Evolutionary conservation across 345 rosid species (phyloP), one percentile per base, ranked within the genome.

Genomic region (Dimocarpus longan): DNA sequence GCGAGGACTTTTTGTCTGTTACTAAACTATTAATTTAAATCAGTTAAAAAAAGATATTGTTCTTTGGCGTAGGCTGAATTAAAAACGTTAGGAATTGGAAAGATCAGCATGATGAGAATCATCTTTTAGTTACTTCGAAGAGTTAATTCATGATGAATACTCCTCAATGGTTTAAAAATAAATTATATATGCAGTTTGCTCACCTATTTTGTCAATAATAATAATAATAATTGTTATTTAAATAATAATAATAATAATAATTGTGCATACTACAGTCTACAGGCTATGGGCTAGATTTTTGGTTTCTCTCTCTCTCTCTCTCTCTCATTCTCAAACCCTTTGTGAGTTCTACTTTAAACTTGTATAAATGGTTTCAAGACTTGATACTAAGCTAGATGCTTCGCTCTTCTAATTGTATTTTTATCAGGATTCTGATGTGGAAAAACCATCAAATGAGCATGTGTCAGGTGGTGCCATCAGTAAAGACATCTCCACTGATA

Each of bases 351-450:
- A 37, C 43, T 28, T 46, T 3, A n/a, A 12, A 64, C 64, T 21
- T 52, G 19, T 8, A 10, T 54, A 24, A 39, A 54, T 76, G 68
- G 40, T 60, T 11, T 32, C 67, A 43, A 8, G 13, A 16, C 66
- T 21, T 66, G 56, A 26, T 60, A 19, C 6, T 50, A 28, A 52
- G 52, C 24, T 46, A 32, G 46, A 67, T 75, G 13, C 22, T 37
- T 73, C 69, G 8, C 22, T 54, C 18, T 59, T 75, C 21, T 24
- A 64, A 63, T 57, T 76, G 42, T 59, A 5, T 76, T 22, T 40
- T 80, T 57, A 54, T 69, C 89, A 93, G 95, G 94, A 90, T 83
- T 74, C 78, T 70, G 82, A 80, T 82, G 19, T 79, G 76, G 93
- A 89, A 81, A 87, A 79, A 77, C 80, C 77, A 16, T 82, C 85